Evolutionary conservation across 164 flowering plant species (phyloP), one percentile per base, ranked within the genome.

Genomic region (Magnolia officinalis): DNA sequence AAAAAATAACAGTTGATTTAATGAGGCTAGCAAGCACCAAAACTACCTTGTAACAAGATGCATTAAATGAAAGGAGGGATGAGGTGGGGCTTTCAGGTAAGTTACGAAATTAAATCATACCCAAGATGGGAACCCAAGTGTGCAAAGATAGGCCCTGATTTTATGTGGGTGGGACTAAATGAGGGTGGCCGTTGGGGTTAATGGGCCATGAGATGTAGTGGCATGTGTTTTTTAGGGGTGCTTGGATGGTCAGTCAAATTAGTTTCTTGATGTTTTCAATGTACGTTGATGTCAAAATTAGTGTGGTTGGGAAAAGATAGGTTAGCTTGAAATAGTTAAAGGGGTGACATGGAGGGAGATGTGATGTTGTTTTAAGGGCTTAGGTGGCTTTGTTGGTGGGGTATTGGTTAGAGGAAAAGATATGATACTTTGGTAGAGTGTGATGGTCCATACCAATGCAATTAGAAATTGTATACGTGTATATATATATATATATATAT

Each of bases 261-360:
- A 67, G 82, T 78, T 82, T 77, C 73, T 82, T 80, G 79, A 71
- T 78, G 77, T 72, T 82, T 80, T 82, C 74, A 76, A 71, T 55
- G 76, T 66, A 13, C 78, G 76, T 79, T 77, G 74, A 74, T 70
- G 85, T 78, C 71, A 70, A 83, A 80, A 78, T 73, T 66, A 74
- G 72, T 81, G 75, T 82, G 77, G 85, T 83, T 79, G 73, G 75
- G 85, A 82, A 77, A 75, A 73, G 80, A 81, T 81, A 70, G 83
- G 65, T 71, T 78, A 77, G 72, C 83, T 78, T 78, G 74, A 74
- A 58, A 74, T 58, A 66, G 74, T 66, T 26, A 52, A 26, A 74
- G 65, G 49, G 67, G 72, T 20, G 9, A 61, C 45, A 37, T 29
- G 70, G 45, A 66, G 70, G 20, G 72, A 75, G 70, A 70, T 51